A percentile compares a stretch with the other conserved stretches of the same genome.
phyloP scores from a whole-genome alignment of 164 flowering plant genomes.

The Paratinospora sagittata region DNA sequence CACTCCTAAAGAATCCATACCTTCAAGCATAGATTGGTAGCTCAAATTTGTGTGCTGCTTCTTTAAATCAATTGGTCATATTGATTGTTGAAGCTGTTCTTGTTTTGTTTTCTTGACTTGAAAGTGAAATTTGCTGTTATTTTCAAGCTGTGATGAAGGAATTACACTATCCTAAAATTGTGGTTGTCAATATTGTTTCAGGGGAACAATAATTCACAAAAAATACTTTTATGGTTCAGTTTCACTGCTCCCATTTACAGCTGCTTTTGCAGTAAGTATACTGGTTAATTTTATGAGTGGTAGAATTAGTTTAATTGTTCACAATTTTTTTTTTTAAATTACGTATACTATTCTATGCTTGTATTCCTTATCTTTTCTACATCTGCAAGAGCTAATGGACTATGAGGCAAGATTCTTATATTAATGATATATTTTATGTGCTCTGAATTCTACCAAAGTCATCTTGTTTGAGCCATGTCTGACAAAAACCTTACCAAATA shows the following conservation, averaged over 20 bases:
- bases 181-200: constrained; percentile 27
- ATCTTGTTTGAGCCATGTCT: neutral
- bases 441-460: neutral
- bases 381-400: neutral
- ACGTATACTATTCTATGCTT: neutral
- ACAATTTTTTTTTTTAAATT: neutral
- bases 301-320: neutral
- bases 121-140: constrained; percentile 9
- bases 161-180: constrained; percentile 15
- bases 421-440: neutral
- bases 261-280: constrained; percentile 54
- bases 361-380: neutral
- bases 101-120: constrained; percentile 6
- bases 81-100: neutral
- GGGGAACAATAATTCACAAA: constrained; percentile 78
- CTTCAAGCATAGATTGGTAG: neutral
- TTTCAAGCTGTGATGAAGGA: constrained; percentile 11
- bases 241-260: constrained; percentile 76
- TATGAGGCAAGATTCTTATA: neutral
- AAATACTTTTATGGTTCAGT: constrained; percentile 77
- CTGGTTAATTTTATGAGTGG: neutral
- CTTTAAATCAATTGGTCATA: neutral
- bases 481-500: neutral
- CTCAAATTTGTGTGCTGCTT: neutral
- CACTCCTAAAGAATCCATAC: too few relatives aligned